These are phyloP conservation scores for Cyberlindnera mycetangii DNA, from an alignment of 805 yeast species.

Conservation along the genomic window DNA sequence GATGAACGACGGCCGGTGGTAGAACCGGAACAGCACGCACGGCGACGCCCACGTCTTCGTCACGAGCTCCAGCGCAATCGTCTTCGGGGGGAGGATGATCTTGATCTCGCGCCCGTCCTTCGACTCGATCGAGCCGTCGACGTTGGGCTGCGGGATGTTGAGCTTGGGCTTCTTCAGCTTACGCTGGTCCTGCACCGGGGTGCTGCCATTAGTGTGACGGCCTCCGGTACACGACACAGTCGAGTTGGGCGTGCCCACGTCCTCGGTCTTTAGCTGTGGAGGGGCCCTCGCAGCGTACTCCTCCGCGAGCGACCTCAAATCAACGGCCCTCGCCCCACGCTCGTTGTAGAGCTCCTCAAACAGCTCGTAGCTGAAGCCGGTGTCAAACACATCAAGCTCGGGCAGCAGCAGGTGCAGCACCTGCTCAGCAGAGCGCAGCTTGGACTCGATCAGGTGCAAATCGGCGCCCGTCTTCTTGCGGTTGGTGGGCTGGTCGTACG, in stretches of 20 bases:
- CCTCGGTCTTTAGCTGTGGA: conserved; percentile 3
- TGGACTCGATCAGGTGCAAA: conserved; percentile 33
- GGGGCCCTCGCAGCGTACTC: conserved; percentile 13
- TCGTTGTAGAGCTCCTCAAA: conserved; percentile 21
- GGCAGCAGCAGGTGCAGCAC: conserved; percentile 37
- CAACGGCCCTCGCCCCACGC: conserved; percentile 1
- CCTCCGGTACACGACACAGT: not conserved
- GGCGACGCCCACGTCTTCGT: conserved; percentile 82
- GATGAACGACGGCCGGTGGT: conserved; percentile 79
- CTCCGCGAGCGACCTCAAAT: conserved; percentile 10
- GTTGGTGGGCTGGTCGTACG: conserved; percentile 61
- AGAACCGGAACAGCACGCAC: conserved; percentile 79
- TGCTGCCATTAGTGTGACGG: not conserved
- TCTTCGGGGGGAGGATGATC: conserved; percentile 71
- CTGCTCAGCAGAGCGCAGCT: conserved; percentile 34
- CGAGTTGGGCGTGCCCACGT: conserved; percentile 12
- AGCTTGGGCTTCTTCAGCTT: conserved; percentile 19
- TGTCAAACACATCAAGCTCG: conserved; percentile 34
- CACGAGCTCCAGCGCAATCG: conserved; percentile 65
- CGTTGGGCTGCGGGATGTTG: conserved; percentile 29
- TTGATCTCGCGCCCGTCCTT: conserved; percentile 46
- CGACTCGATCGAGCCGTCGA: conserved; percentile 39
- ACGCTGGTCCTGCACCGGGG: not conserved
- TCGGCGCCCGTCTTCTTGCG: conserved; percentile 41
- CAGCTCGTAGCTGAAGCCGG: conserved; percentile 28